Conservation (phyloP, 768 basidiomycete genomes). For the Naganishia friedmannii region DNA sequence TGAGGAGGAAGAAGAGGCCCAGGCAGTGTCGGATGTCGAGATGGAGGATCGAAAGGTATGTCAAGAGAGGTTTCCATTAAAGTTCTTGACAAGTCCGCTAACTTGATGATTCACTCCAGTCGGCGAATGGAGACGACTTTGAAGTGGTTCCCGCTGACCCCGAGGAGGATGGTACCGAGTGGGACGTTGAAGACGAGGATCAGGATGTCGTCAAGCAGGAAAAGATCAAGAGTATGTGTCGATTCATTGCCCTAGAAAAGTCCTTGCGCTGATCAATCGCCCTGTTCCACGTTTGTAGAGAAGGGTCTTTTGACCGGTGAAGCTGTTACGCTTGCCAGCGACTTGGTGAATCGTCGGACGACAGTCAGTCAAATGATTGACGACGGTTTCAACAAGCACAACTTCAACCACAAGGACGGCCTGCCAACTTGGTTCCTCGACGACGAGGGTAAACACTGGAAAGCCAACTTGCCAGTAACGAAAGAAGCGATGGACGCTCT, state of each 20-base stretch:
- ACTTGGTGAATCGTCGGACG: slow-evolving; percentile 81
- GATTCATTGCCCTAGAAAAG: not conserved
- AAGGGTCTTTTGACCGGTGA: slow-evolving; percentile 80
- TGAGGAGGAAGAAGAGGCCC: slow-evolving; percentile 46
- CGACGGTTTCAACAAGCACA: slow-evolving; percentile 91
- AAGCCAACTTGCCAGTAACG: slow-evolving; percentile 89
- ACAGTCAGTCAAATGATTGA: slow-evolving; percentile 86
- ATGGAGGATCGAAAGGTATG: slow-evolving; percentile 39
- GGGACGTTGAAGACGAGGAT: slow-evolving; percentile 77
- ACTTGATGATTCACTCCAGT: slow-evolving; percentile 30
- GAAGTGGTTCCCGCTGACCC: slow-evolving; percentile 68
- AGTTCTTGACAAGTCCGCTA: not conserved
- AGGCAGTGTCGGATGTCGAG: slow-evolving; percentile 45
- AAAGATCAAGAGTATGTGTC: slow-evolving; percentile 64
- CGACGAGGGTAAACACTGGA: slow-evolving; percentile 89
- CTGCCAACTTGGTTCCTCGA: slow-evolving; percentile 96
- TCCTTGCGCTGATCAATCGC: not conserved
- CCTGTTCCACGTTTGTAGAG: slow-evolving; percentile 55
- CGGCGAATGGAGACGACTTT: slow-evolving; percentile 56
- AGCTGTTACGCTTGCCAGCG: slow-evolving; percentile 85
- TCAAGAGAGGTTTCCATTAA: slow-evolving; percentile 27
- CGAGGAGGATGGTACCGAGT: slow-evolving; percentile 63
- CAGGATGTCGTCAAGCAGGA: slow-evolving; percentile 66
- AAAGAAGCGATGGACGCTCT: slow-evolving; percentile 87
- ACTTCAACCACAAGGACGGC: slow-evolving; percentile 83